A percentile compares a stretch with the other conserved stretches of the same genome.
These are phyloP conservation scores for Ophiocordyceps polyrhachis-furcata DNA, from an alignment of 2,329 filamentous ascomycete species.

Conservation along the genomic window DNA sequence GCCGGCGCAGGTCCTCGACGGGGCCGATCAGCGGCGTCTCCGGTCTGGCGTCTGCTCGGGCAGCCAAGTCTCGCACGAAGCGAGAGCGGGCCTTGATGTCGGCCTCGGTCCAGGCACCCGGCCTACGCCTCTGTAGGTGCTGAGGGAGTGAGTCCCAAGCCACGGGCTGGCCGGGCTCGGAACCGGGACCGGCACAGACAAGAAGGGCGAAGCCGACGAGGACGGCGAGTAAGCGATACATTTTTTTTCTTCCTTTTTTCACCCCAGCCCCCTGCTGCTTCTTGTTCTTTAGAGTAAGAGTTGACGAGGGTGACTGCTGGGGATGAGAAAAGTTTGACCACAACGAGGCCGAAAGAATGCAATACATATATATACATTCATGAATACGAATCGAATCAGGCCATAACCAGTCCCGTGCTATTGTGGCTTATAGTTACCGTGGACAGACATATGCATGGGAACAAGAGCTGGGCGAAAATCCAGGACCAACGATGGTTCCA, in stretches of 20 bases:
- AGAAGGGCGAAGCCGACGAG: not conserved
- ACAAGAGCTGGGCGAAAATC: too few species aligned
- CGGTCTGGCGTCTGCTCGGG: constrained; percentile 31
- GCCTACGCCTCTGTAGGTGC: constrained; percentile 13
- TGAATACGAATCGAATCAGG: too few species aligned
- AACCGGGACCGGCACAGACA: not conserved
- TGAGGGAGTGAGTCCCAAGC: not conserved
- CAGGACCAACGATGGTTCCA: too few species aligned
- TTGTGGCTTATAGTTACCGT: too few species aligned
- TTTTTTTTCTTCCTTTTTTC: not conserved
- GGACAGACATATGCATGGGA: too few species aligned
- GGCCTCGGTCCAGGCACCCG: constrained; percentile 42
- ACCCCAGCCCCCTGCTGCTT: too few species aligned
- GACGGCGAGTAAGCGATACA: not conserved
- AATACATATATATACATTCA: too few species aligned
- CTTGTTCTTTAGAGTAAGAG: too few species aligned
- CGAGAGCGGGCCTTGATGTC: constrained; percentile 42
- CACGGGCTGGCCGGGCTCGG: not conserved
- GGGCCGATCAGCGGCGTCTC: constrained; percentile 35
- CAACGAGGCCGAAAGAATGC: too few species aligned
- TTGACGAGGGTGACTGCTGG: too few species aligned
- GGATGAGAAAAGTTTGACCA: too few species aligned
- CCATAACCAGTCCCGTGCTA: too few species aligned
- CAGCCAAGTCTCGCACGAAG: constrained; percentile 39
- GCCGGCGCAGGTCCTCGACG: constrained; percentile 41